Conservation (phyloP, 2,329 filamentous ascomycete genomes). For the Sclerotinia minor region DNA sequence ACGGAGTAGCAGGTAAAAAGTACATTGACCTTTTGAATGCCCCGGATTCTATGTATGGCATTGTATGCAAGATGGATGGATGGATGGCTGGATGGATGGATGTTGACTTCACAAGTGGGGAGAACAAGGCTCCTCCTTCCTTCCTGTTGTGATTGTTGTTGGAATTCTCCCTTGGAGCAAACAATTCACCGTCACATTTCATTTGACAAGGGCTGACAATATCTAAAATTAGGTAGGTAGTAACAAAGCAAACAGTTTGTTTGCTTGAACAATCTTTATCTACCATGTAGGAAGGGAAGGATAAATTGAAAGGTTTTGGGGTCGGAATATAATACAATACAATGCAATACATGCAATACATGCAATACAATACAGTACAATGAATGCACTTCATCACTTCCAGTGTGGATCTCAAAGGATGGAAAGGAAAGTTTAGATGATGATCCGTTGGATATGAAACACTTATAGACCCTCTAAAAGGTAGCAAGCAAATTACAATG, state of each 20-base stretch:
- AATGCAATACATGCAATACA: neutral
- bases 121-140: neutral
- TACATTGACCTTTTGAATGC: too few species aligned
- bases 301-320: neutral
- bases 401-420: constrained; percentile 1
- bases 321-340: neutral
- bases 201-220: neutral
- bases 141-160: neutral
- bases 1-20: too few species aligned
- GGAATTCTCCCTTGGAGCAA: constrained; percentile 1
- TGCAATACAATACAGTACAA: neutral
- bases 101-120: constrained; percentile 8
- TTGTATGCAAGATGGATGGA: too few species aligned
- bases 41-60: neutral
- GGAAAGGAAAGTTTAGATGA: constrained; percentile 5
- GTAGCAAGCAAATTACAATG: neutral
- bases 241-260: neutral
- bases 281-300: too few species aligned
- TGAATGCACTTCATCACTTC: neutral
- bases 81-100: neutral
- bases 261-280: too few species aligned
- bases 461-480: neutral
- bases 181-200: constrained; percentile 6
- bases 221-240: constrained; percentile 10
- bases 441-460: neutral